Evolutionary conservation across 345 rosid species (phyloP), one percentile per base, ranked within the genome.

Genomic region (Mangifera indica): DNA sequence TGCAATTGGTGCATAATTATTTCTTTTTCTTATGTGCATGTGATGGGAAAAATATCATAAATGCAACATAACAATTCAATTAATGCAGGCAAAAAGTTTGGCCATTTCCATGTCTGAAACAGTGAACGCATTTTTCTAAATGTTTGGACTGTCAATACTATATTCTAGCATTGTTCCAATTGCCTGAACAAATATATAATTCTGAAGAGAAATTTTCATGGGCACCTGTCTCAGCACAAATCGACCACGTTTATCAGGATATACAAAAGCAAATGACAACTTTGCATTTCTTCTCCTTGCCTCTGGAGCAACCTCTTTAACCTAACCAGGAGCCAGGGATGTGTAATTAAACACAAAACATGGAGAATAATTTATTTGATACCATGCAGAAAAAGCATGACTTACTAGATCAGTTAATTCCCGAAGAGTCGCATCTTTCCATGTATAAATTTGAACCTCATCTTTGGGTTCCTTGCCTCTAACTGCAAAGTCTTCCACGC

Each of bases 401-500:
- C 84, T 69, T 80, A 94, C 97, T 80, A 92, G 84, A 73, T 94
- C 98, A 2, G 98, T 88, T 76, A 89, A 77, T 83, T 94, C 96
- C 0, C 96, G 92, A 54, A 94, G 92, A 60, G 84, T 89, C 13
- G 98, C 98, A 86, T 94, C 97, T 76, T 89, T 94, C 98, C 98
- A 94, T 1, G 97, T 92, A 79, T 92, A 94, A 65, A 94, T 92
- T 73, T 92, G 98, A 82, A 94, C 98, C 86, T 92, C 98, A 72
- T 89, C 92, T 70, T 94, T 94, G 37, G 98, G 97, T 61, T 92
- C 98, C 84, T 92, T 94, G 79, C 98, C 97, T 77, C 97, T 89
- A 60, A 86, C 87, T 10, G 97, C 93, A 86, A 87, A 94, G 66
- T 94, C 96, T 81, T 90, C 98, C 49, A 78, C 85, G 11, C 74